Evolutionary conservation across 331 rosid species (phyloP).

Genomic region (Quercus tomentella): DNA sequence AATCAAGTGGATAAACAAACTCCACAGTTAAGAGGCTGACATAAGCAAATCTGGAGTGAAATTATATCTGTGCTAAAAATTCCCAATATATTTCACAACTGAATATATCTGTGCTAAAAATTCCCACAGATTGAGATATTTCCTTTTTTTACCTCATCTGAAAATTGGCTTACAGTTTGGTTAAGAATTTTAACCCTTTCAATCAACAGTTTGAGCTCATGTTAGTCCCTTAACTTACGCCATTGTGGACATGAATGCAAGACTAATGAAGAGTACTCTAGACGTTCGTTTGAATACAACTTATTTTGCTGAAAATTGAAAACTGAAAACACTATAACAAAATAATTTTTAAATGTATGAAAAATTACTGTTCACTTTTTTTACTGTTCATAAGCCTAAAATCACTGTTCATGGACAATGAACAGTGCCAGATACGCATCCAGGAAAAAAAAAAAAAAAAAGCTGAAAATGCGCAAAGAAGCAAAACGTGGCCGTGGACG

Average conservation of each 20-base stretch:
- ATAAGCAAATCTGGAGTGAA: neutral
- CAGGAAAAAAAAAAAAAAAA: too few relatives aligned
- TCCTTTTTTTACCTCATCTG: neutral
- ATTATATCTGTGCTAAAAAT: neutral
- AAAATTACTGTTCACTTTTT: too few relatives aligned
- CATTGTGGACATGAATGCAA: neutral
- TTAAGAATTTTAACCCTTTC: neutral
- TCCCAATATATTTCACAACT: neutral
- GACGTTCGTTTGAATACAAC: too few relatives aligned
- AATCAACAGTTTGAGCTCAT: neutral
- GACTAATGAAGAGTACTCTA: neutral
- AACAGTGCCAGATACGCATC: too few relatives aligned
- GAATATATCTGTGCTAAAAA: neutral
- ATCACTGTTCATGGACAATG: too few relatives aligned
- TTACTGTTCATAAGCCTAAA: too few relatives aligned
- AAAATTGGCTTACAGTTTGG: neutral
- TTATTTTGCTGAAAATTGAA: too few relatives aligned
- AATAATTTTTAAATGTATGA: too few relatives aligned
- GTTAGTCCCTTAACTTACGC: neutral
- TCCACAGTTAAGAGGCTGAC: neutral
- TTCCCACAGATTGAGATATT: neutral
- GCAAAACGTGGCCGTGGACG: too few relatives aligned
- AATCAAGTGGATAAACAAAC: conserved; percentile 14
- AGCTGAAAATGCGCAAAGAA: too few relatives aligned
- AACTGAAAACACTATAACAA: too few relatives aligned